Evolutionary conservation across 148 eudicot genomes (phyloP), one percentile per base, ranked within the genome.

Genomic region (Agrostemma githago): DNA sequence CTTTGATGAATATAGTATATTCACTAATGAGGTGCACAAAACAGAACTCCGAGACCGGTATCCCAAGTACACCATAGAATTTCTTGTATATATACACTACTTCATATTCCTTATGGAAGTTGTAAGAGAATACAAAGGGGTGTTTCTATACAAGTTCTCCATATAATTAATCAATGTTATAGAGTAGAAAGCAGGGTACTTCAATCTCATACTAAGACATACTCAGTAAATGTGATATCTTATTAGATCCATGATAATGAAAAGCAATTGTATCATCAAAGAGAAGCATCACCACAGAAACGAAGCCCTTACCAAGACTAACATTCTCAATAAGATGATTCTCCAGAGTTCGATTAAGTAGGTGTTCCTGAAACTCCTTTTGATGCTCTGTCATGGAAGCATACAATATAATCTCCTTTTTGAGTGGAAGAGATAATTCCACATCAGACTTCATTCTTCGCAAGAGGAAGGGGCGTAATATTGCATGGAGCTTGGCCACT

Each of bases 381-480:
- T 95, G 99, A 83, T 95, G 85, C 61, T 85, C 94, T 56, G 99
- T 95, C 90, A 92, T 70, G 58, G 83, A 87, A 51, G 94, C 97
- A 87, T 92, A 95, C 71, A 95, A 82, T 56, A 95, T 89, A 67
- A 90, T 95, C 84, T 95, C 99, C 71, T 95, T 95, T 79, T 95
- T 95, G 42, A 89, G 84, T 7, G 99, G 99, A 65, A 95, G 97
- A 79, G 81, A 74, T 48, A 60, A 81, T 79, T 95, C 99, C 34
- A 95, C 99, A 74, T 95, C 97, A 76, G 84, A 69, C 80, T 92
- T 95, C 96, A 92, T 76, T 85, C 99, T 89, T 62, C 99, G 85
- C 20, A 95, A 92, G 53, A 95, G 89, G 80, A 95, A 95, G 10
- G 99, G 99, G 16, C 97, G 93, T 84, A 95, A 77, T 69, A 95